These are phyloP conservation scores for Thuidium tamariscinum DNA, from an alignment of 225 moss, liverwort and hornwort genomes.

Conservation along the genomic window DNA sequence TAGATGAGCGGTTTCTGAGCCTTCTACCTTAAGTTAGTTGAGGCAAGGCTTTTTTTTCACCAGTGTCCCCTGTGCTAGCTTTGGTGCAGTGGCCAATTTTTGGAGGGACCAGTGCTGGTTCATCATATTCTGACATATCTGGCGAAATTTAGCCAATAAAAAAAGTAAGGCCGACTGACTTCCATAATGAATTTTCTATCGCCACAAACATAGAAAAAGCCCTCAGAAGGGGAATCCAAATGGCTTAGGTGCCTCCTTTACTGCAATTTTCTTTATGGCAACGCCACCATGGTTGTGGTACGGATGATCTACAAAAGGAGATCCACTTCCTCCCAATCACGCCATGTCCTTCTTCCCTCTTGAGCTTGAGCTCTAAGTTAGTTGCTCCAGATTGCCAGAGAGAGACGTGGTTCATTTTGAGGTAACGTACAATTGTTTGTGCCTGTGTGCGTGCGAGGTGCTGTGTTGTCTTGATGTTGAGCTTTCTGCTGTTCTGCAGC, in stretches of 20 bases:
- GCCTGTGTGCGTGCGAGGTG: background rate
- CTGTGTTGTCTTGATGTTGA: background rate
- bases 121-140: too few relatives aligned
- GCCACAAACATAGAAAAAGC: background rate
- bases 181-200: background rate
- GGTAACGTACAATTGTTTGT: background rate
- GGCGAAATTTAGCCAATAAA: too few relatives aligned
- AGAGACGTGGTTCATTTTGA: background rate
- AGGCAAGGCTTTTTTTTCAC: too few relatives aligned
- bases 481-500: background rate
- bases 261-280: background rate
- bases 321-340: background rate
- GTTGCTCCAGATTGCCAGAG: background rate
- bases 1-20: too few relatives aligned
- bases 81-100: too few relatives aligned
- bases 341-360: background rate
- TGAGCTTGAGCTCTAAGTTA: background rate
- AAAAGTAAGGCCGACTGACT: too few relatives aligned
- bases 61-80: too few relatives aligned
- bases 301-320: background rate
- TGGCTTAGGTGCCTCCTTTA: background rate
- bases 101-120: too few relatives aligned
- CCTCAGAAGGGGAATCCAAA: background rate
- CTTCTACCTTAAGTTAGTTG: too few relatives aligned
- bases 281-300: background rate